Conservation (phyloP, 106 monocot species). For the Amphibolis antarctica region DNA sequence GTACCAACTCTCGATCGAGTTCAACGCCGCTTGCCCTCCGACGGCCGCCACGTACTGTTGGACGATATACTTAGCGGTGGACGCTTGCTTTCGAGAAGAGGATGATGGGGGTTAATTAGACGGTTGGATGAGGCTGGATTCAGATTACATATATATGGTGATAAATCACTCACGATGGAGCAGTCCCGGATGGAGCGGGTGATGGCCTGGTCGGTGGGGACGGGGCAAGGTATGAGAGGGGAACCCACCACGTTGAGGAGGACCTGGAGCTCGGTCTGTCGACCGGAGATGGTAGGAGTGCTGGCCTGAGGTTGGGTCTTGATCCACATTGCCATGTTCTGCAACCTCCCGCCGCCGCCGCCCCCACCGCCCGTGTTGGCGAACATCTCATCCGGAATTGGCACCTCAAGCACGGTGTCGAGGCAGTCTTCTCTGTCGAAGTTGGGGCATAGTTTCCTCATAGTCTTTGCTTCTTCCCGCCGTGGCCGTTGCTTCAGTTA, state of each 20-base stretch:
- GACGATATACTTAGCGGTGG: conserved; percentile 75
- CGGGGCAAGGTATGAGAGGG: conserved; percentile 69
- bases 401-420: conserved; percentile 85
- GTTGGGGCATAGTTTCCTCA: conserved; percentile 85
- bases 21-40: conserved; percentile 58
- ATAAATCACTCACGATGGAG: conserved; percentile 46
- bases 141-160: background rate
- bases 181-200: conserved; percentile 57
- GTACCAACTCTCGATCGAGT: conserved; percentile 53
- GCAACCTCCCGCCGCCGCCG: conserved; percentile 13
- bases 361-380: background rate
- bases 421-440: conserved; percentile 65
- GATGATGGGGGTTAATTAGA: too few relatives aligned
- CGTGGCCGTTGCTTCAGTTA: too few relatives aligned
- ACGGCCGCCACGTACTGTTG: conserved; percentile 79
- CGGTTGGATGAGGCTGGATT: too few relatives aligned
- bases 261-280: conserved; percentile 68
- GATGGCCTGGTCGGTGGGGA: conserved; percentile 54
- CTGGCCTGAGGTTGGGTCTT: conserved; percentile 17
- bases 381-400: conserved; percentile 86
- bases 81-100: conserved; percentile 65
- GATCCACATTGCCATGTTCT: conserved; percentile 55
- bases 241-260: conserved; percentile 76
- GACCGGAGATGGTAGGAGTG: conserved; percentile 18
- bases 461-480: background rate